Evolutionary conservation across 768 basidiomycete species (phyloP).

Genomic region (Suillus sp.): DNA sequence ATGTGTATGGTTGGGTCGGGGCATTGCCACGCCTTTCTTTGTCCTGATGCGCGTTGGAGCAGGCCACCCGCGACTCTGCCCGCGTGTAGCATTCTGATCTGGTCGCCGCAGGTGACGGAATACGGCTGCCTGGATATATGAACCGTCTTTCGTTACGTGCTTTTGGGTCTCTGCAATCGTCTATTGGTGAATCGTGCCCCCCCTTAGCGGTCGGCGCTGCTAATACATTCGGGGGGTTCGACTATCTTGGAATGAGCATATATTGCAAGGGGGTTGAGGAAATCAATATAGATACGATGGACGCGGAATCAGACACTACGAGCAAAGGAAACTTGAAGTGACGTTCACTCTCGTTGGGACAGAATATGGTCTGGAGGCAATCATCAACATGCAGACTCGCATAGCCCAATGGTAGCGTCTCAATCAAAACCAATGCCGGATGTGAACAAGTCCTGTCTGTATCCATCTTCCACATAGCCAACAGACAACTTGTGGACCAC

Average conservation of each 20-base stretch:
- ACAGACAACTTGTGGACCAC: too few species aligned
- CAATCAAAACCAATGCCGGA: conserved; percentile 43
- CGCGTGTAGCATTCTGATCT: too few species aligned
- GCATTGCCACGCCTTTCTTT: conserved; percentile 74
- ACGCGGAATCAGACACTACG: not conserved
- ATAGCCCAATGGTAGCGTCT: conserved; percentile 44
- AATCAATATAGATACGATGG: not conserved
- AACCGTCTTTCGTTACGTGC: conserved; percentile 84
- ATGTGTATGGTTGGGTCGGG: conserved; percentile 70
- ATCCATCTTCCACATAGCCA: too few species aligned
- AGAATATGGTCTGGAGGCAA: conserved; percentile 34
- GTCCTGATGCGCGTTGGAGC: conserved; percentile 54
- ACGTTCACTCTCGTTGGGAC: not conserved
- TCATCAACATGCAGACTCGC: conserved; percentile 46
- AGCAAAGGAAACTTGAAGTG: not conserved
- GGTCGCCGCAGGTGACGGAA: too few species aligned
- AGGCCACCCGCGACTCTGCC: too few species aligned
- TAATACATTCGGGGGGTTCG: conserved; percentile 54
- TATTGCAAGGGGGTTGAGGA: not conserved
- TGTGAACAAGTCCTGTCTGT: not conserved
- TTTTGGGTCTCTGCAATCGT: conserved; percentile 67
- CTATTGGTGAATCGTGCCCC: conserved; percentile 64
- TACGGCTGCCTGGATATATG: too few species aligned
- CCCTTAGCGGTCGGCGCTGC: conserved; percentile 59
- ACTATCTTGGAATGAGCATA: conserved; percentile 40